A percentile compares a stretch with the other conserved stretches of the same genome.
These are phyloP conservation scores for Podosphaera fusca DNA, from an alignment of 2,329 filamentous ascomycete species.

Conservation along the genomic window DNA sequence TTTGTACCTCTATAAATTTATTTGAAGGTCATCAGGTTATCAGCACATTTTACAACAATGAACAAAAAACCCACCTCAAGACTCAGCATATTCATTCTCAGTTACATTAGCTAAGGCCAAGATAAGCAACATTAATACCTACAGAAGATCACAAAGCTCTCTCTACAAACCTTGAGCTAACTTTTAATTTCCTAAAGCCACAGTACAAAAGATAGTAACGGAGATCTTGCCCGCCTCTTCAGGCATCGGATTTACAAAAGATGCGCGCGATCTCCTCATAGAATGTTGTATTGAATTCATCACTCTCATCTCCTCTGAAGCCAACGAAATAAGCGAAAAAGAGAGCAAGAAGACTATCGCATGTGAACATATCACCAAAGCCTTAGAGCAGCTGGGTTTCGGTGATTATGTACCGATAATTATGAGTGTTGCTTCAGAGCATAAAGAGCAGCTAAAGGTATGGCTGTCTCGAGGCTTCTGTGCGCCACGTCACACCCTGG, in stretches of 20 bases:
- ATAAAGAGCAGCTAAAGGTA: conserved; percentile 85
- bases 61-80: too few species aligned
- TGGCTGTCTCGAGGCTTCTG: conserved; percentile 10
- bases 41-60: too few species aligned
- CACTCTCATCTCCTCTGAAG: conserved; percentile 91
- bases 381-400: conserved; percentile 79
- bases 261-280: conserved; percentile 83
- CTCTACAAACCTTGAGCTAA: neutral
- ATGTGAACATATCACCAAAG: conserved; percentile 91
- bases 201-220: conserved; percentile 68
- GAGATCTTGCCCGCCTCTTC: conserved; percentile 65
- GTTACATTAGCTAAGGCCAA: too few species aligned
- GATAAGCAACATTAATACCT: too few species aligned
- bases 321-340: conserved; percentile 96
- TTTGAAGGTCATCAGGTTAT: too few species aligned
- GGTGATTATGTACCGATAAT: conserved; percentile 79
- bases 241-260: conserved; percentile 76
- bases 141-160: too few species aligned
- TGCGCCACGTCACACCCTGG: neutral
- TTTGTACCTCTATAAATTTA: too few species aligned
- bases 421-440: conserved; percentile 64
- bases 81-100: too few species aligned
- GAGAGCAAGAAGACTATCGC: conserved; percentile 99
- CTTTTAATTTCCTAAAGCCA: conserved; percentile 23
- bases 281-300: conserved; percentile 99